These are phyloP conservation scores for Ogataea henricii DNA, from an alignment of 805 yeast genomes.

Conservation along the genomic window DNA sequence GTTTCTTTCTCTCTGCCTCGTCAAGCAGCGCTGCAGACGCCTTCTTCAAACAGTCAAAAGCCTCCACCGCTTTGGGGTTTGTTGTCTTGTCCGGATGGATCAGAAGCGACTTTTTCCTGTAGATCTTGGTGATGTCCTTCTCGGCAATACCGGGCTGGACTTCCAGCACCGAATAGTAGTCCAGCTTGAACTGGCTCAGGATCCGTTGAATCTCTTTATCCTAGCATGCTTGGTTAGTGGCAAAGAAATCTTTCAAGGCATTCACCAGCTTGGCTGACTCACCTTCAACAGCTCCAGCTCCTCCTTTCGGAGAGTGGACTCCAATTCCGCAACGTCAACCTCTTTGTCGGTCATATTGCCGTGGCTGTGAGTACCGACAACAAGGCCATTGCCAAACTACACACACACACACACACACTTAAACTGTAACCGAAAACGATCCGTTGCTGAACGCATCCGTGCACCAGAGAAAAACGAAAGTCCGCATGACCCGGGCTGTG, in stretches of 20 bases:
- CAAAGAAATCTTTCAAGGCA: too few species aligned
- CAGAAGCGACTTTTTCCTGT: slow-evolving; percentile 59
- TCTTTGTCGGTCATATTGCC: slow-evolving; percentile 5
- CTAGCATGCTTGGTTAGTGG: too few species aligned
- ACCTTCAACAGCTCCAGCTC: slow-evolving; percentile 25
- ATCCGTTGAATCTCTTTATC: slow-evolving; percentile 61
- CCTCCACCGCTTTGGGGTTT: slow-evolving; percentile 59
- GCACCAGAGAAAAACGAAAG: too few species aligned
- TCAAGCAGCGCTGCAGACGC: slow-evolving; percentile 48
- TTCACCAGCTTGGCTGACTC: too few species aligned
- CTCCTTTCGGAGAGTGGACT: slow-evolving; percentile 20
- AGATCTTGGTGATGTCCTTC: slow-evolving; percentile 46
- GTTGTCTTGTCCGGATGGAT: slow-evolving; percentile 70
- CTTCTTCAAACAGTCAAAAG: slow-evolving; percentile 60
- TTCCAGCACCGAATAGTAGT: slow-evolving; percentile 57
- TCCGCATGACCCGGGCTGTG: slow-evolving; percentile 1
- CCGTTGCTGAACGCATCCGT: not conserved
- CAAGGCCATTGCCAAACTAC: too few species aligned
- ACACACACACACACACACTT: too few species aligned
- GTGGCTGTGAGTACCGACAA: too few species aligned
- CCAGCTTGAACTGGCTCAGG: slow-evolving; percentile 47
- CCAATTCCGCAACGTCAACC: slow-evolving; percentile 14
- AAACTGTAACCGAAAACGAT: too few species aligned
- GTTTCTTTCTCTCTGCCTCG: slow-evolving; percentile 39
- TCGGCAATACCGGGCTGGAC: slow-evolving; percentile 43